These are phyloP conservation scores for Lolium perenne DNA, from an alignment of 176 grass and related monocot genomes.

Conservation along the genomic window DNA sequence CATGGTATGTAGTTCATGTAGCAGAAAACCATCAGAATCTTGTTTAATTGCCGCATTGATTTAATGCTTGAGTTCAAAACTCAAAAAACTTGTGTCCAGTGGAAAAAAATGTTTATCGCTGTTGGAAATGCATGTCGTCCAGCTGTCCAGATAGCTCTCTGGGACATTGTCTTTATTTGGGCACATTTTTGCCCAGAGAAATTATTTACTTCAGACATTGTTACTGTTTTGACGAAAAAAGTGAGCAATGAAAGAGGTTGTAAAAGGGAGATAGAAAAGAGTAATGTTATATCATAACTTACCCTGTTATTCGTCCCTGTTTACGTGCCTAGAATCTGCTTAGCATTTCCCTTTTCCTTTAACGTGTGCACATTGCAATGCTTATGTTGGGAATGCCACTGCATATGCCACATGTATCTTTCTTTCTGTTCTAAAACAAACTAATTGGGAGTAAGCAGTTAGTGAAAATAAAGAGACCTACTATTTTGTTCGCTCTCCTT, in stretches of 20 bases:
- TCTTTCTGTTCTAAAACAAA: neutral
- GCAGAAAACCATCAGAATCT: neutral
- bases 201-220: neutral
- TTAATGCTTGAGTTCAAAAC: neutral
- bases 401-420: neutral
- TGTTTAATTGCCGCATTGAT: neutral
- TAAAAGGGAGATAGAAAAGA: conserved; percentile 9
- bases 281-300: neutral
- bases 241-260: neutral
- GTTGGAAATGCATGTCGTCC: neutral
- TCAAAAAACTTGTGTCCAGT: neutral
- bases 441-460: neutral
- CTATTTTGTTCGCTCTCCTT: neutral
- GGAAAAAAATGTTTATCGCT: conserved; percentile 9
- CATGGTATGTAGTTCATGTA: conserved; percentile 4
- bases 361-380: neutral
- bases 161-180: neutral
- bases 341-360: conserved; percentile 5
- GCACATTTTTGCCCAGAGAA: conserved; percentile 22
- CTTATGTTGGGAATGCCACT: neutral
- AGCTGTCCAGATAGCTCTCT: conserved; percentile 15
- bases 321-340: neutral
- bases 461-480: neutral
- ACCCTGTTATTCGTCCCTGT: conserved; percentile 1
- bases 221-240: neutral